Base-by-base conservation (phyloP, 2,329 filamentous ascomycete genomes). In the Eutypa lata region DNA sequence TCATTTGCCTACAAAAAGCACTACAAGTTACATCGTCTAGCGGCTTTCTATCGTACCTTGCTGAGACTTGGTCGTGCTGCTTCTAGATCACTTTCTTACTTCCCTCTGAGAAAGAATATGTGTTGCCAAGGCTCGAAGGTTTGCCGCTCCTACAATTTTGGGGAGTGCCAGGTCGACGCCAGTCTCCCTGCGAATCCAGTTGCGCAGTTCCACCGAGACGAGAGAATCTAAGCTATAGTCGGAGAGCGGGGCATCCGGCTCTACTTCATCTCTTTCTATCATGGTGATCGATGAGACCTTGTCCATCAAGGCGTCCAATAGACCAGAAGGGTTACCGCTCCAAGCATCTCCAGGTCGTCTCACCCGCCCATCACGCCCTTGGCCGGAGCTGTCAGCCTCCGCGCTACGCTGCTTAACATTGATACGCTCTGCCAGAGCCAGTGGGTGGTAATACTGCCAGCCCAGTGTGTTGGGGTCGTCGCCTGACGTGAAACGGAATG, bases 191-290 rank as follows among this genome's bases (percentile, higher is more conserved):
- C 61, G 63, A 22, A 69, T 57, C 66, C 65, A 68, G 16, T 61
- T 65, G 24, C 66, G 57, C 44, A 70, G 53, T 47, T 69, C 68
- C 5, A 63, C 61, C 1, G 58, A 62, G 18, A 71, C 56, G 54
- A 70, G 61, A 24, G 62, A 66, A 51, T 71, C 65, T 10, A 71
- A 52, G 13, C 68, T 46, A 19, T 52, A 54, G 31, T 47, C 43
- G 3, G 24, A 19, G 18, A 57, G 50, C 7, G 54, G 52, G 3
- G 45, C 42, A 14, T 56, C 51, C 13, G 56, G 37, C 13, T 45
- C 44, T 5, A 58, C 46, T 10, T 57, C 56, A 16, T 58, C 56
- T 7, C 53, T 40, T 19, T 57, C 53, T 6, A 57, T 53, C 51
- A 57, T 56, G 38, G 50, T 56, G 31, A 58, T 58, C 19, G 54